Evolutionary conservation across 495 filamentous ascomycete species (phyloP).

Genomic region (Parmelia sp.): DNA sequence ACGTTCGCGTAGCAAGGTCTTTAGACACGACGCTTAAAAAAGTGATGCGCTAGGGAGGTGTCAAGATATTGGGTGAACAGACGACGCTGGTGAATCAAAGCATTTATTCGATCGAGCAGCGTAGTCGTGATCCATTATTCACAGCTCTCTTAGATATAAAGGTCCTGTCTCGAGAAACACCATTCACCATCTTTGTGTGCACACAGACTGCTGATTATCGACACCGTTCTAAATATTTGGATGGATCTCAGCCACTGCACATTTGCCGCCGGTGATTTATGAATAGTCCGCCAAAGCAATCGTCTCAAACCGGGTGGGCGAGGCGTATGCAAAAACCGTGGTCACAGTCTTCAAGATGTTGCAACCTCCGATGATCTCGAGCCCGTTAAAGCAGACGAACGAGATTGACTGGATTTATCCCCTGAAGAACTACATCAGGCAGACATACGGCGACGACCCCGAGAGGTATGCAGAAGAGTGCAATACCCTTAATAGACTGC

Average conservation of each 20-base stretch:
- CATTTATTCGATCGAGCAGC: not conserved
- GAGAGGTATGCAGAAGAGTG: conserved; percentile 94
- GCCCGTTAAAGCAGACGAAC: conserved; percentile 94
- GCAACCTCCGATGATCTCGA: conserved; percentile 86
- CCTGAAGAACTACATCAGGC: conserved; percentile 86
- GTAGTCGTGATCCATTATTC: not conserved
- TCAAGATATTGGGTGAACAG: not conserved
- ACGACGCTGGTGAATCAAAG: too few relatives aligned
- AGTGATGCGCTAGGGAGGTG: not conserved
- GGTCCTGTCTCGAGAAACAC: not conserved
- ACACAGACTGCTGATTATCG: not conserved
- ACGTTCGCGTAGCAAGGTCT: not conserved
- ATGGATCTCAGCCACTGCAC: not conserved
- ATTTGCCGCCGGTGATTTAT: not conserved
- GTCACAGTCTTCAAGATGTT: conserved; percentile 45
- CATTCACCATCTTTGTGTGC: not conserved
- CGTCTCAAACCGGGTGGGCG: not conserved
- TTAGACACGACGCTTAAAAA: not conserved
- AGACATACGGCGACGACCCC: conserved; percentile 93
- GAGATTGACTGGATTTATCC: conserved; percentile 98
- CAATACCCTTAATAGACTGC: conserved; percentile 86
- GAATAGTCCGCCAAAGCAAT: not conserved
- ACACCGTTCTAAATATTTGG: not conserved
- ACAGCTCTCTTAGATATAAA: too few relatives aligned
- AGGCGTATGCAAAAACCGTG: not conserved